Evolutionary conservation across 306 rosid species (phyloP).

Genomic region (Vicia faba): DNA sequence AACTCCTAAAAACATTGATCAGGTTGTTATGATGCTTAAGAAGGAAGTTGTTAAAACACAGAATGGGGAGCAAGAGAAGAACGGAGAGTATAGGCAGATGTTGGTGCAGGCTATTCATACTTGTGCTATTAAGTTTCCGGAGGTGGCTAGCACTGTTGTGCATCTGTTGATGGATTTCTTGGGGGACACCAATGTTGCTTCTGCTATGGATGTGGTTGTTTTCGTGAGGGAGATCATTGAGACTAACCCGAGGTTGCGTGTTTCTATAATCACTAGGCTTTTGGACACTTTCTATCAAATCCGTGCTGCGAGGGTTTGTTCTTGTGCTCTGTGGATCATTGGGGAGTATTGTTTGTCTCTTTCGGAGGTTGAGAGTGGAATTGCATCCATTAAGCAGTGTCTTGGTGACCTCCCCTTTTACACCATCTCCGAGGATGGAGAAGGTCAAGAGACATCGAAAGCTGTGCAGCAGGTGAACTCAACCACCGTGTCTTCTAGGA

Average conservation of each 20-base stretch:
- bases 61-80: conserved; percentile 94
- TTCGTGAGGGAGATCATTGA: conserved; percentile 94
- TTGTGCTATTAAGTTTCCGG: conserved; percentile 96
- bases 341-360: conserved; percentile 92
- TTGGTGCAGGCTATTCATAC: conserved; percentile 91
- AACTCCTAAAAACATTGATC: conserved; percentile 77
- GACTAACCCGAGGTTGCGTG: conserved; percentile 88
- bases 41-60: conserved; percentile 95
- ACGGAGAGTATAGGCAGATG: conserved; percentile 95
- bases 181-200: conserved; percentile 87
- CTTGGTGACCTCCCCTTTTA: conserved; percentile 96
- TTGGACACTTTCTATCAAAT: conserved; percentile 95
- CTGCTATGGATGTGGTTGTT: conserved; percentile 91
- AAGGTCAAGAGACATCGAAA: conserved; percentile 64
- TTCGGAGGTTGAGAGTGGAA: conserved; percentile 90
- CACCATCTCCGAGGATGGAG: conserved; percentile 76
- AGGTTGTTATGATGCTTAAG: conserved; percentile 93
- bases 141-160: conserved; percentile 95
- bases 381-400: conserved; percentile 75
- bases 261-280: conserved; percentile 83
- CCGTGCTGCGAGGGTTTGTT: conserved; percentile 88
- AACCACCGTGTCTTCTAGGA: conserved; percentile 76
- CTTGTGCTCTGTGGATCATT: conserved; percentile 94
- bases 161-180: conserved; percentile 97
- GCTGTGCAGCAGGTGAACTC: conserved; percentile 60